Evolutionary conservation across 768 basidiomycete genomes (phyloP).

Genomic region (Collybiopsis luxurians): DNA sequence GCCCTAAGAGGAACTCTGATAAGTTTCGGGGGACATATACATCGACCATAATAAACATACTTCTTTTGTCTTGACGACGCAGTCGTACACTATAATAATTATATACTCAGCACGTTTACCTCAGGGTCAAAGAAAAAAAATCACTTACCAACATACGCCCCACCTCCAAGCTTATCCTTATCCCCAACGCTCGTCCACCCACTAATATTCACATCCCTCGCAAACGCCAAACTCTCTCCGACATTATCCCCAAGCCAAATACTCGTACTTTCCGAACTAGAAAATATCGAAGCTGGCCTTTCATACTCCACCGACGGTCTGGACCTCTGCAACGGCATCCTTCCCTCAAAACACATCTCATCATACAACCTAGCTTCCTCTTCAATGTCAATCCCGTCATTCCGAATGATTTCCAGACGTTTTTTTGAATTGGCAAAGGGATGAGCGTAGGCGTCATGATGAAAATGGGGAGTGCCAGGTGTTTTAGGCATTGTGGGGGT

Average conservation of each 20-base stretch:
- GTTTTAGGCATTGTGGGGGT: constrained; percentile 7
- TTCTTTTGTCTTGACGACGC: constrained; percentile 66
- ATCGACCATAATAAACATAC: constrained; percentile 16
- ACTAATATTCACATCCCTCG: constrained; percentile 59
- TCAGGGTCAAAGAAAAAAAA: background rate
- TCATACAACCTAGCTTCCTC: constrained; percentile 69
- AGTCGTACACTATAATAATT: constrained; percentile 55
- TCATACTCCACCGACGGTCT: background rate
- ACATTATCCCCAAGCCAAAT: constrained; percentile 68
- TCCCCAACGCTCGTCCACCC: constrained; percentile 79
- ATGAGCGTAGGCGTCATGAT: background rate
- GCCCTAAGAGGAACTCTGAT: constrained; percentile 32
- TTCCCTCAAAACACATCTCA: constrained; percentile 49
- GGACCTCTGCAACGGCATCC: background rate
- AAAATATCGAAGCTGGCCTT: constrained; percentile 46
- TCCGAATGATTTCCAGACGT: constrained; percentile 51
- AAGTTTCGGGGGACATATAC: constrained; percentile 7
- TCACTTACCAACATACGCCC: constrained; percentile 65
- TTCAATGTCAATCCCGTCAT: constrained; percentile 59
- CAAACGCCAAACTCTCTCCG: constrained; percentile 53
- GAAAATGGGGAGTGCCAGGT: constrained; percentile 1
- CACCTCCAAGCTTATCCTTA: constrained; percentile 39
- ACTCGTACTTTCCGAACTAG: constrained; percentile 37
- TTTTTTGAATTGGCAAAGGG: constrained; percentile 27
- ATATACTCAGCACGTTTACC: background rate